Evolutionary conservation across 1,284 basidiomycete genomes (phyloP).

Genomic region (Entoloma clypeatum): DNA sequence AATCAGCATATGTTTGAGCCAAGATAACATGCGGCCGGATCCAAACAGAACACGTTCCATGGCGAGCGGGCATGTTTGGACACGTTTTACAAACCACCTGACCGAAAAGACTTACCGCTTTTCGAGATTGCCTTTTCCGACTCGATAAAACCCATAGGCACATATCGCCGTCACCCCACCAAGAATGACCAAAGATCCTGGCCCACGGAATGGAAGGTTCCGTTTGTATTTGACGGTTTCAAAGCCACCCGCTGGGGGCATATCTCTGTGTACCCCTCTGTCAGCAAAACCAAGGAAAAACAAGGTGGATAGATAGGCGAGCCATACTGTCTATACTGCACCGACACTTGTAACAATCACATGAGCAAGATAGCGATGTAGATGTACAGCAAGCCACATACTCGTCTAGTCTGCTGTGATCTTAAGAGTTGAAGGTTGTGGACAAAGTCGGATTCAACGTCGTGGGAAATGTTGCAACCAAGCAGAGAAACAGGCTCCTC

Average conservation of each 20-base stretch:
- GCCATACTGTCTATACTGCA: conserved; percentile 63
- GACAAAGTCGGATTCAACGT: conserved; percentile 9
- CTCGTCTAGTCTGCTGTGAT: conserved; percentile 10
- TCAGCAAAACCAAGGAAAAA: conserved; percentile 12
- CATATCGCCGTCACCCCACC: conserved; percentile 83
- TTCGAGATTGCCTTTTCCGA: conserved; percentile 90
- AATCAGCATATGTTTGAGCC: conserved; percentile 42
- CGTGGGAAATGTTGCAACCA: too few relatives aligned
- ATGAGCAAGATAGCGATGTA: conserved; percentile 3
- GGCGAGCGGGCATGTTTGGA: conserved; percentile 47
- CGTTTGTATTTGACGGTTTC: conserved; percentile 94
- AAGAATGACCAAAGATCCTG: conserved; percentile 84
- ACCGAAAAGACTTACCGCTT: conserved; percentile 69
- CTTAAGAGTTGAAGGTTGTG: conserved; percentile 5
- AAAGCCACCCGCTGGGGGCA: conserved; percentile 94
- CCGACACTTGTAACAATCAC: conserved; percentile 47
- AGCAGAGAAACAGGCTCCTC: too few relatives aligned
- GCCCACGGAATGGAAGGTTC: conserved; percentile 91
- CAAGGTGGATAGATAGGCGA: conserved; percentile 16
- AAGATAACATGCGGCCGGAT: conserved; percentile 62
- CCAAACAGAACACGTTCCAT: conserved; percentile 59
- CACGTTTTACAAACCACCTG: conserved; percentile 65
- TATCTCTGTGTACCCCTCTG: conserved; percentile 62
- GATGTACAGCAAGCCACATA: conserved; percentile 12
- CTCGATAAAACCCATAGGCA: conserved; percentile 89